Percentiles rank a stretch among this genome's conserved stretches.
Evolutionary conservation across 2,329 filamentous ascomycete species (phyloP).

Genomic region (Paramyrothecium sp.): DNA sequence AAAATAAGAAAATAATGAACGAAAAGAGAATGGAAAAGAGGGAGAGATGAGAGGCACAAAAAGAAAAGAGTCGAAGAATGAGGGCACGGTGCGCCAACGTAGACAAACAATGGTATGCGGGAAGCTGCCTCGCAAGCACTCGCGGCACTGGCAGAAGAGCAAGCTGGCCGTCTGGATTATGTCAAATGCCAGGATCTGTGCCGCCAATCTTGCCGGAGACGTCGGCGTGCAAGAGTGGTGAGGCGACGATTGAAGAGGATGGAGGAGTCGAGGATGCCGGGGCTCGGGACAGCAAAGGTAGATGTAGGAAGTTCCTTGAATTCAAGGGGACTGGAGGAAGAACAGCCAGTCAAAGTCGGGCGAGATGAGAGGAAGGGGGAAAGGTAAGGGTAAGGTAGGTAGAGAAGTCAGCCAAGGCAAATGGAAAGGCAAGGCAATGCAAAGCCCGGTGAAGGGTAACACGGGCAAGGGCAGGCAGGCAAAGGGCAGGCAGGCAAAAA

Average conservation of each 20-base stretch:
- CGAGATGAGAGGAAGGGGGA: too few species aligned
- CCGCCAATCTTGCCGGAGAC: not conserved
- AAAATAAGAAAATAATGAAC: constrained; percentile 1
- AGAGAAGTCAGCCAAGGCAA: too few species aligned
- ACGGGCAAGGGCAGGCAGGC: not conserved
- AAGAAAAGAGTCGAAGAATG: constrained; percentile 2
- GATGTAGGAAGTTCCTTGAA: not conserved
- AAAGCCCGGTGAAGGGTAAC: not conserved
- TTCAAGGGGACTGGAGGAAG: too few species aligned
- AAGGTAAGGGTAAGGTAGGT: too few species aligned
- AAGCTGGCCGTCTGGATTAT: too few species aligned
- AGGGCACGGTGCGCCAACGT: not conserved
- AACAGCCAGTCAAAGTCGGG: too few species aligned
- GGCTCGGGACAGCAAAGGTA: not conserved
- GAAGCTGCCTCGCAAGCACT: too few species aligned
- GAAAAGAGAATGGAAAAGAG: constrained; percentile 1
- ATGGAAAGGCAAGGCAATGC: too few species aligned
- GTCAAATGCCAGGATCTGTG: too few species aligned
- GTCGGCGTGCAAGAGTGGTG: not conserved
- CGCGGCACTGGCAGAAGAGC: too few species aligned
- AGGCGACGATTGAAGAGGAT: not conserved
- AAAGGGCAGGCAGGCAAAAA: not conserved
- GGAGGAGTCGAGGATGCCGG: not conserved
- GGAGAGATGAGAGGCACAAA: constrained; percentile 2
- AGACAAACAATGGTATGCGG: constrained; percentile 1